Base-by-base conservation (phyloP, 257 asterid genomes). In the Avicennia marina region DNA sequence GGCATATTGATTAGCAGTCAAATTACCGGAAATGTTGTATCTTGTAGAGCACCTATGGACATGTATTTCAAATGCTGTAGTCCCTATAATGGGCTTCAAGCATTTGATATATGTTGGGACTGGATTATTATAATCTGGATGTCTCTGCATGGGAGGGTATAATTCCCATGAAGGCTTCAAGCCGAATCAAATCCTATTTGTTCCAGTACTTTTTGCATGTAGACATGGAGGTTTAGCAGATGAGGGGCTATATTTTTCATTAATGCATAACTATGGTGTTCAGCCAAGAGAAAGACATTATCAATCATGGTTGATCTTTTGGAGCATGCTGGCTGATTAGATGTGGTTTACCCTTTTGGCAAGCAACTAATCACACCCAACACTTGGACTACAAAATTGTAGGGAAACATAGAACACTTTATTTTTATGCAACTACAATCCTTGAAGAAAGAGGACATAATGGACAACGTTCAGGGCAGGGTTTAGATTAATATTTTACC, bases 11-110 rank as follows among this genome's bases (percentile, higher is more conserved):
- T 83, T 36, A 91, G 88, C 79, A 75, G 73, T 72, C 87, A 75
- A 70, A 75, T 75, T 33, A 70, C 62, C 13, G 65, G 76, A 44
- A 91, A 91, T 53, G 61, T 88, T 68, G 83, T 91, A 33, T 84
- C 88, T 46, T 75, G 58, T 72, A 85, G 95, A 74, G 89, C 98
- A 26, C 88, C 83, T 26, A 80, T 88, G 85, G 95, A 88, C 74
- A 91, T 91, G 98, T 83, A 91, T 78, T 88, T 91, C 73, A 88
- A 89, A 77, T 91, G 95, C 79, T 88, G 98, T 71, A 78, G 83
- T 80, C 94, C 78, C 25, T 56, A 60, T 10, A 94, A 86, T 19
- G 96, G 87, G 50, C 56, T 68, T 82, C 76, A 38, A 33, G 94
- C 84, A 26, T 89, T 93, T 72, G 68, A 78, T 39, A 77, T 71